Percentiles rank a stretch among this genome's conserved stretches.
Evolutionary conservation across 164 flowering plant genomes (phyloP).

Genomic region (Amborella trichopoda): DNA sequence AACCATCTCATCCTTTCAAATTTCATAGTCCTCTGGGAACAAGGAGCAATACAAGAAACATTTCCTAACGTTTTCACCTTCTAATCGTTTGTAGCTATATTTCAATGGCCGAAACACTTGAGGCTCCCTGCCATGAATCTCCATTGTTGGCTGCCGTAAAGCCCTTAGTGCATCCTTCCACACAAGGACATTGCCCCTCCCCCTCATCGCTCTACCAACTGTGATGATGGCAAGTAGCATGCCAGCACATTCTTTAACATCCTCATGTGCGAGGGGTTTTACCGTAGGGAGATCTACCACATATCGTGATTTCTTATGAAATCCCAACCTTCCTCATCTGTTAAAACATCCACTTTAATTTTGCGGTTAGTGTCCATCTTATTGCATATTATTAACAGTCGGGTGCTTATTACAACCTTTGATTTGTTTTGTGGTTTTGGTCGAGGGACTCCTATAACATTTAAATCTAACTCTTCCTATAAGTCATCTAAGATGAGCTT

Average conservation of each 20-base stretch:
- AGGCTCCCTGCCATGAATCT: constrained; percentile 2
- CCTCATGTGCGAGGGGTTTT: constrained; percentile 1
- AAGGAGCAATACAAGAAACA: constrained; percentile 5
- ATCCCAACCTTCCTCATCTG: constrained; percentile 3
- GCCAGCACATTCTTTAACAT: constrained; percentile 3
- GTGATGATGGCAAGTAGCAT: constrained; percentile 9
- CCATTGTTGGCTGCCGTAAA: background rate
- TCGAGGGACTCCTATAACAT: constrained; percentile 3
- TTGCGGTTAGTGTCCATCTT: constrained; percentile 1
- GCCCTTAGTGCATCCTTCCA: constrained; percentile 7
- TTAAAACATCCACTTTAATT: constrained; percentile 1
- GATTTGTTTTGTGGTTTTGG: background rate
- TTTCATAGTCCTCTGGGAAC: constrained; percentile 3
- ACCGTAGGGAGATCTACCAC: background rate
- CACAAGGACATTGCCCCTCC: background rate
- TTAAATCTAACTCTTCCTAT: constrained; percentile 1
- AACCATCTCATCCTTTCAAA: background rate
- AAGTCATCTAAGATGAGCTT: constrained; percentile 7
- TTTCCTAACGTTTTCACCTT: background rate
- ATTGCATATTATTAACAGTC: constrained; percentile 2
- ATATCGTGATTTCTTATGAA: constrained; percentile 2
- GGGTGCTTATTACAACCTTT: constrained; percentile 5
- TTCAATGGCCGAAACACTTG: background rate
- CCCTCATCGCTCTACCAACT: constrained; percentile 6
- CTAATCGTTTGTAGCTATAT: constrained; percentile 2